phyloP scores from a whole-genome alignment of 2,329 filamentous ascomycete genomes.

The Aspergillus niger region DNA sequence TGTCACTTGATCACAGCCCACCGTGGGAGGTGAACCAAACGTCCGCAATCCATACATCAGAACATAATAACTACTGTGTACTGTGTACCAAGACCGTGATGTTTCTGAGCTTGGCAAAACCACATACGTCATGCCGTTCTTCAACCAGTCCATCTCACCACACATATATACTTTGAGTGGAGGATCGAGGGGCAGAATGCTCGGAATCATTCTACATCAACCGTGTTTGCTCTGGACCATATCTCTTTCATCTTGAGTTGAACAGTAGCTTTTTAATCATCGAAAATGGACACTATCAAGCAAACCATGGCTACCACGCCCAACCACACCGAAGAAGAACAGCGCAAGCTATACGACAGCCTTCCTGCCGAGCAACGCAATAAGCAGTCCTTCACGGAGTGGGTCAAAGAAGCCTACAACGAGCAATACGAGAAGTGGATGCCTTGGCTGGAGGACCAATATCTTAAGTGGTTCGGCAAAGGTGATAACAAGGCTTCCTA shows the following conservation, averaged over 20 bases:
- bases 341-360: slow-evolving; percentile 22
- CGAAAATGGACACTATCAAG: slow-evolving; percentile 7
- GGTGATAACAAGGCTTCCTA: slow-evolving; percentile 59
- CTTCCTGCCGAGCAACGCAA: slow-evolving; percentile 22
- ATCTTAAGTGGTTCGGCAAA: slow-evolving; percentile 57
- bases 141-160: background rate
- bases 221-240: background rate
- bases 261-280: background rate
- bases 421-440: slow-evolving; percentile 58
- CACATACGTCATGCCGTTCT: background rate
- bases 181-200: background rate
- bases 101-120: background rate
- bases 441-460: slow-evolving; percentile 60
- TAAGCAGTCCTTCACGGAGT: slow-evolving; percentile 36
- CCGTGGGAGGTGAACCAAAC: background rate
- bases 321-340: slow-evolving; percentile 23
- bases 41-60: background rate
- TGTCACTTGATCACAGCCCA: background rate
- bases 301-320: slow-evolving; percentile 3
- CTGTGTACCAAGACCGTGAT: background rate
- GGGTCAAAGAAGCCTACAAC: slow-evolving; percentile 52
- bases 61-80: background rate
- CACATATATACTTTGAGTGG: background rate
- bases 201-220: background rate
- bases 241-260: background rate